Evolutionary conservation across 2,329 filamentous ascomycete genomes (phyloP), one percentile per base, ranked within the genome.

Genomic region (Zymoseptoria crescenta): DNA sequence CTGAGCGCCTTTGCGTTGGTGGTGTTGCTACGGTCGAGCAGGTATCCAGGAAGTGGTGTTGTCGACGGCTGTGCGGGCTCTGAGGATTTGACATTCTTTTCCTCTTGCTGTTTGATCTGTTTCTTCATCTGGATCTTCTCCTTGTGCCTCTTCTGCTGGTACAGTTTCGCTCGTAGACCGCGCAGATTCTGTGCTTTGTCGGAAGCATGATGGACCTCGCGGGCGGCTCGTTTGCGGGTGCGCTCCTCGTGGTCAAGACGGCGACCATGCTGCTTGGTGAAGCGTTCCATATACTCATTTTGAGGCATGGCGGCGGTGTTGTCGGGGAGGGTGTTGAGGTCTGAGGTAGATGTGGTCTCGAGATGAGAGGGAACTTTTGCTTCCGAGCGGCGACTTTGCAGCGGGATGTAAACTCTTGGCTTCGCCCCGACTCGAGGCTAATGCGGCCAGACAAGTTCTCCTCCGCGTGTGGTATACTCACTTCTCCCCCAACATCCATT

Each of bases 111-210:
- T 78, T 89, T 90, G 83, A 99, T 95, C 71, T 86, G 81, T 83
- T 96, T 96, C 77, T 88, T 88, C 88, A 96, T 92, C 83, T 96
- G 91, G 74, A 96, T 96, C 87, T 99, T 99, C 81, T 99, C 92
- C 75, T 92, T 88, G 79, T 91, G 89, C 27, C 94, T 85, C 81
- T 92, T 91, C 83, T 97, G 87, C 75, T 93, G 88, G 79, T 94
- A 87, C 70, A 96, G 80, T 82, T 99, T 99, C 68, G 94, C 94
- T 63, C 91, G 83, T 69, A 97, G 84, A 65, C 94, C 94, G 62
- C 89, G 87, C 71, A 96, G 82, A 75, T 94, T 96, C 81, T 97
- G 93, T 24, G 94, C 91, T 78, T 96, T 87, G 72, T 94, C 83
- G 55, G 89, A 94, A 58, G 85, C 85, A 77, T 92, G 87, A 81